These are phyloP conservation scores for Irpex lacteus DNA, from an alignment of 1,284 basidiomycete species.

Conservation along the genomic window DNA sequence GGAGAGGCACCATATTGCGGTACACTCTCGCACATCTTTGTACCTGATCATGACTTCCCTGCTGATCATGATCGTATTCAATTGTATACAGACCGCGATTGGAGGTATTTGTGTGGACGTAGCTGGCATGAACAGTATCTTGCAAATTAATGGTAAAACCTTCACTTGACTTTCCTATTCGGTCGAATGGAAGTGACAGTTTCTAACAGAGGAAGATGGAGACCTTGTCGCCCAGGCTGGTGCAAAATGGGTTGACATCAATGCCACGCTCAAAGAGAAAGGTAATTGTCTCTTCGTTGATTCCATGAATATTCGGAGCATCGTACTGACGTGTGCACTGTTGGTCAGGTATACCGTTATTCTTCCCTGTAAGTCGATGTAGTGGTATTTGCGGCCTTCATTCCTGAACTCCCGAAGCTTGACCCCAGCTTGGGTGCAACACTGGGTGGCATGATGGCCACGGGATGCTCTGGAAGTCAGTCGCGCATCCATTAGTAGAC, in stretches of 20 bases:
- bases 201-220: conserved; percentile 62
- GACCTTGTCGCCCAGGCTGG: conserved; percentile 86
- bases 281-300: conserved; percentile 21
- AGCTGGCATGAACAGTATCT: conserved; percentile 79
- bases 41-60: background rate
- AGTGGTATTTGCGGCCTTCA: background rate
- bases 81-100: conserved; percentile 17
- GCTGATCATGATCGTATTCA: background rate
- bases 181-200: background rate
- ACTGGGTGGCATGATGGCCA: conserved; percentile 91
- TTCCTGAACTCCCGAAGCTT: conserved; percentile 40
- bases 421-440: conserved; percentile 81
- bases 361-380: conserved; percentile 72
- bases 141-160: conserved; percentile 66
- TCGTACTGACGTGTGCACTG: background rate
- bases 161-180: background rate
- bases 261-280: conserved; percentile 66
- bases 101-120: conserved; percentile 61
- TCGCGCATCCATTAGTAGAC: conserved; percentile 1
- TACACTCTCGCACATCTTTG: conserved; percentile 28
- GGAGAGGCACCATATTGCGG: conserved; percentile 60
- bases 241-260: conserved; percentile 85
- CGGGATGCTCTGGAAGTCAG: conserved; percentile 77
- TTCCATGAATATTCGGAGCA: background rate
- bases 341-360: conserved; percentile 63